Conservation (phyloP, 306 rosid genomes). For the Astragalus membranaceus region DNA sequence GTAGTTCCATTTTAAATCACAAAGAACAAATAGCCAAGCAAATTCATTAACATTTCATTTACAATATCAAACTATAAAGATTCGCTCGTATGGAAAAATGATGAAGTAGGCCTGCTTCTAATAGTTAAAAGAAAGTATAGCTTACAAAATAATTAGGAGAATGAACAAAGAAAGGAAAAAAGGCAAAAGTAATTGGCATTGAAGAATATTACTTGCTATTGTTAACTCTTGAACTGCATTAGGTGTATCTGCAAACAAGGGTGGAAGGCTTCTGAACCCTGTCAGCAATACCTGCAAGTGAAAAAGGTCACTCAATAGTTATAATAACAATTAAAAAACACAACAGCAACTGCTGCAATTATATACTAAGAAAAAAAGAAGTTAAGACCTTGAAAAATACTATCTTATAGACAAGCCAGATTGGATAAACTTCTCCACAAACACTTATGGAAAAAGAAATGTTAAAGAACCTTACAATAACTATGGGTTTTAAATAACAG, state of each 20-base stretch:
- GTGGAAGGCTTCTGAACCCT: constrained; percentile 86
- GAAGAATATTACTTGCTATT: constrained; percentile 66
- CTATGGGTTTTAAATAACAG: no score
- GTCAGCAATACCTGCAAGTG: constrained; percentile 61
- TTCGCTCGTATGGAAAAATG: background rate
- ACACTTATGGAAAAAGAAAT: no score
- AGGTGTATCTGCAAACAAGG: constrained; percentile 74
- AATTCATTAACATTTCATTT: background rate
- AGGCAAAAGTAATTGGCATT: background rate
- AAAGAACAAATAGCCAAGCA: background rate
- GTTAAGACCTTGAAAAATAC: background rate
- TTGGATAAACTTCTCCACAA: background rate
- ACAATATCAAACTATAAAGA: background rate
- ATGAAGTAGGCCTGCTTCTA: background rate
- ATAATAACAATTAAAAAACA: background rate
- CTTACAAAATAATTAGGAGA: background rate
- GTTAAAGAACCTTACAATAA: no score
- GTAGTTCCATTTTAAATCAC: background rate
- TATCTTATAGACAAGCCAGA: background rate
- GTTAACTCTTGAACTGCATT: constrained; percentile 67
- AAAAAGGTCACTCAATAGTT: background rate
- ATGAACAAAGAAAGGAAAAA: background rate
- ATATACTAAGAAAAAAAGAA: background rate
- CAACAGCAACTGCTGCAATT: background rate
- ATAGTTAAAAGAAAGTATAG: background rate